Conservation (phyloP, 495 filamentous ascomycete genomes). For the Clohesyomyces aquaticus region DNA sequence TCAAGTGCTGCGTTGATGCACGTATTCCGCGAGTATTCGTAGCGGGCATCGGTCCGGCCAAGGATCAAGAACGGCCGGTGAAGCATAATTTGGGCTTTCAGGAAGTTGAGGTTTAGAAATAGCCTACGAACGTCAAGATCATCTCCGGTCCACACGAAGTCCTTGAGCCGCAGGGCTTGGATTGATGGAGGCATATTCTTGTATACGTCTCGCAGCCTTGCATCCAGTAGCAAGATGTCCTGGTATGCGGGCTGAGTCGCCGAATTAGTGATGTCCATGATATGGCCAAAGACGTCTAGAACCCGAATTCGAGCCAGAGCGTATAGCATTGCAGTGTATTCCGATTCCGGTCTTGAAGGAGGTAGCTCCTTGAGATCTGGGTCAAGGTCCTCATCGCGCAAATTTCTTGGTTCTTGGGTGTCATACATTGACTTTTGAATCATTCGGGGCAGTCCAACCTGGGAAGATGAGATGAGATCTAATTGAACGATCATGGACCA, state of each 20-base stretch:
- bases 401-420: conserved; percentile 44
- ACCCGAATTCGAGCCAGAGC: conserved; percentile 49
- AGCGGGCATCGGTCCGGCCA: conserved; percentile 37
- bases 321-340: conserved; percentile 47
- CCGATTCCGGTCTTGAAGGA: conserved; percentile 37
- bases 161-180: conserved; percentile 5
- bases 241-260: conserved; percentile 12
- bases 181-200: not conserved
- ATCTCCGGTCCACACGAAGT: not conserved
- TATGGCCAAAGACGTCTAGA: conserved; percentile 10
- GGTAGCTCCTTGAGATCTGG: conserved; percentile 43
- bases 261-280: conserved; percentile 19
- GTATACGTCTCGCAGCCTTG: conserved; percentile 6
- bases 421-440: conserved; percentile 41
- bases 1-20: conserved; percentile 54
- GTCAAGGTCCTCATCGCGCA: conserved; percentile 48
- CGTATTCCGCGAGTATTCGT: conserved; percentile 46
- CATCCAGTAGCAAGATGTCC: conserved; percentile 23
- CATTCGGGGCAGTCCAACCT: conserved; percentile 43
- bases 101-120: conserved; percentile 41
- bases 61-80: conserved; percentile 51
- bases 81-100: conserved; percentile 51
- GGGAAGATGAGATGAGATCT: conserved; percentile 43
- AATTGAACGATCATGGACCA: conserved; percentile 46
- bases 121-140: conserved; percentile 15